These are phyloP conservation scores for Solanum lycopersicoides DNA, from an alignment of 257 asterid genomes.

Conservation along the genomic window DNA sequence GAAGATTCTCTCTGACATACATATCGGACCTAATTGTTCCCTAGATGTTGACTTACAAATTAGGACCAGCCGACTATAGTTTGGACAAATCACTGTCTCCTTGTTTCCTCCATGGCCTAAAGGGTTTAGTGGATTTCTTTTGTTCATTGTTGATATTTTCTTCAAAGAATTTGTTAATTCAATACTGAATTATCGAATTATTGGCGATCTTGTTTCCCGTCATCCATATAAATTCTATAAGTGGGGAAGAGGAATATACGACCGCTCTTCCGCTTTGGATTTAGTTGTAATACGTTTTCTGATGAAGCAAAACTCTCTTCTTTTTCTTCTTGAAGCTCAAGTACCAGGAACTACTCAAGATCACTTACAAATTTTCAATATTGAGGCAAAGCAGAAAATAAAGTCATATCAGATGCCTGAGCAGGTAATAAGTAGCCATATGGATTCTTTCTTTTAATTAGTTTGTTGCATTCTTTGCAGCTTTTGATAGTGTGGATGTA, in stretches of 20 bases:
- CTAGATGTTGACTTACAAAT: not conserved
- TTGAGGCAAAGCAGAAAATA: constrained; percentile 87
- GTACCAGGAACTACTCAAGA: constrained; percentile 91
- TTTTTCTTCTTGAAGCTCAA: constrained; percentile 65
- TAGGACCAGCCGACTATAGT: not conserved
- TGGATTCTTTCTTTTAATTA: not conserved
- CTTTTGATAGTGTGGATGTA: not conserved
- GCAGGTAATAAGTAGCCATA: constrained; percentile 47
- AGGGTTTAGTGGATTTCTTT: not conserved
- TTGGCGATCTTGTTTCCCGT: not conserved
- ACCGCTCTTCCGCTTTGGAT: not conserved
- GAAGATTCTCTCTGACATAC: not conserved
- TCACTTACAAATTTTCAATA: constrained; percentile 95
- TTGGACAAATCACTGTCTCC: not conserved
- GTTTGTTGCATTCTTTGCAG: not conserved
- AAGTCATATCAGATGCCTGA: constrained; percentile 98
- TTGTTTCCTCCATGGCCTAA: not conserved
- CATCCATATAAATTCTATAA: not conserved
- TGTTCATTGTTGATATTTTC: not conserved
- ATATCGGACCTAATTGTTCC: not conserved
- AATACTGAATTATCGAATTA: not conserved
- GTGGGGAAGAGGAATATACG: not conserved
- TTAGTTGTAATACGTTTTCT: not conserved
- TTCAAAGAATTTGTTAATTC: not conserved
- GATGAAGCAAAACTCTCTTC: constrained; percentile 1